Evolutionary conservation across 495 filamentous ascomycete genomes (phyloP), one percentile per base, ranked within the genome.

Genomic region (Neurospora sp.): DNA sequence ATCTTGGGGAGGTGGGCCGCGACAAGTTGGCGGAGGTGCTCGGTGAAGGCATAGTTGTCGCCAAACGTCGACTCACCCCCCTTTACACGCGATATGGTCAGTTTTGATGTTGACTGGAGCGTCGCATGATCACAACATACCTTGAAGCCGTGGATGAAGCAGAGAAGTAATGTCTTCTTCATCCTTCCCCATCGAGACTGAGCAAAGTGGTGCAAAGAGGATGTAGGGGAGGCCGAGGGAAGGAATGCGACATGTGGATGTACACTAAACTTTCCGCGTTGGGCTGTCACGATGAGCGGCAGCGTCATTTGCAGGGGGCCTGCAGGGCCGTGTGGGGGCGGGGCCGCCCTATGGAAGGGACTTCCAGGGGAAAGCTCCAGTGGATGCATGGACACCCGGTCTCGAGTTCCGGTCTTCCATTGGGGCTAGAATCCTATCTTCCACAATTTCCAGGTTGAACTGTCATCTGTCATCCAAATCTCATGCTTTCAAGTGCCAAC

Each of bases 141-240:
- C 90, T 98, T 97, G 88, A 99, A 99, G 71, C 96, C 96, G 82
- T 99, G 96, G 70, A 98, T 94, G 83, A 97, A 98, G 79, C 92
- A 93, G 71, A 99, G 84, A 12, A 99, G 84, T 39, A 99, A 84
- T 75, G 93, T 97, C 82, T 94, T 97, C 84, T 91, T 93, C 92
- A 93, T 97, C 72, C 80, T 89, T 82, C 75, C 66, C 77, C 80
- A 80, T 81, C 18, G 76, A 78, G 54, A 31, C 37, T 41, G 37
- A 62, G 31, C 46, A 73, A 74, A 46, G 69, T 54, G 42, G 71
- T 37, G 46, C 42, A 14, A 41, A 38, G 14, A 44, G 27, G 20
- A 71, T 27, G 70, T 62, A 16, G 23, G 54, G 6, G 14, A 62
- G 54, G 49, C 11, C 3, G 18, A 72, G 11, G 37, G 54, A 69